Evolutionary conservation across 2,329 filamentous ascomycete species (phyloP), one percentile per base, ranked within the genome.

Genomic region (Dothiorella sarmentorum): DNA sequence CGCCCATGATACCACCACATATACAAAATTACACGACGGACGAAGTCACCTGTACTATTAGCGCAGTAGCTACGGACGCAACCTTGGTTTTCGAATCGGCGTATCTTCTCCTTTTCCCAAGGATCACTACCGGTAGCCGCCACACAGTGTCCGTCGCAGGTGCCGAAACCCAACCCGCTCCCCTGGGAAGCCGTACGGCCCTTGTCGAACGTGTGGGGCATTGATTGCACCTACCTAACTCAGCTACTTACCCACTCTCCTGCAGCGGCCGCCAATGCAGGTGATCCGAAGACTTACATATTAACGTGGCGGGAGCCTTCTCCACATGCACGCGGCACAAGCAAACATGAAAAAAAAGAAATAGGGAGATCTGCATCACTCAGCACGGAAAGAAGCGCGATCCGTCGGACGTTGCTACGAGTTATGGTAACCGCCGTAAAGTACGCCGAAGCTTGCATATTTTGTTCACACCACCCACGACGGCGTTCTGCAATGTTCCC

Each of bases 201-300:
- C 33, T 37, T 37, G 13, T 17, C 13, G 33, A 37, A 17, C 15
- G 15, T 37, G 33, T 37, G 33, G 33, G 27, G 45, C 17, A 13
- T 20, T 3, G 29, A n/a, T 22, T 20, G 43, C 24, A 53, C 33
- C 49, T 53, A 53, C 49, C 49, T 40, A 53, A 40, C 22, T 40
- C 35, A 53, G n/a, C n/a, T 38, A 33, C 17, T 37, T 24, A 10
- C 7, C 33, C 26, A 18, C 7, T 5, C 45, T 29, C 45, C 29
- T 49, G 49, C 49, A 29, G 47, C 47, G 47, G 47, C 31, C 29
- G 20, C 31, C 47, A 52, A 52, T 52, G 31, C 47, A 37, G 31
- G 47, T 27, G 47, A 17, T 17, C 20, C 33, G 31, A 18, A 18
- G 31, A 29, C 29, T 9, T 31, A 13, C 10, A 9, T 9, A 13